phyloP scores from a whole-genome alignment of 192 early-diverging fungal species.

The Kickxella alabastrina region DNA sequence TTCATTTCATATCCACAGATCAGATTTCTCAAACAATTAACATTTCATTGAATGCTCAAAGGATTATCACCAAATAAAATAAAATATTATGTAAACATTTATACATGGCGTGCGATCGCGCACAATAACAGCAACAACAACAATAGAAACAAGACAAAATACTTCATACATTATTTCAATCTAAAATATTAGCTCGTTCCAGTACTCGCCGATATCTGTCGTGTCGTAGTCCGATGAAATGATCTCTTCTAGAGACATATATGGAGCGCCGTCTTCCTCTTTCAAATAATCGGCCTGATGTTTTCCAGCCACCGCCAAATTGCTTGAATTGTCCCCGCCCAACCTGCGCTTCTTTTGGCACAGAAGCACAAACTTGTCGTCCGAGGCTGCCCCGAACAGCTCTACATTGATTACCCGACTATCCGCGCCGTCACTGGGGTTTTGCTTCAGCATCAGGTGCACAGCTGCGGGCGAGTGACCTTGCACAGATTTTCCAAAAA shows the following conservation, averaged over 20 bases:
- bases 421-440: slow-evolving; percentile 6
- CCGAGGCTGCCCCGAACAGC: slow-evolving; percentile 38
- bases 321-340: slow-evolving; percentile 1
- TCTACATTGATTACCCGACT: slow-evolving; percentile 26
- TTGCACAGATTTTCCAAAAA: slow-evolving; percentile 24
- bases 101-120: too few relatives aligned
- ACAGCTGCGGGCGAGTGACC: slow-evolving; percentile 24
- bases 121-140: neutral
- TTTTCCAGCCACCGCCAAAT: slow-evolving; percentile 35
- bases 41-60: too few relatives aligned
- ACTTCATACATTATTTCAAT: too few relatives aligned
- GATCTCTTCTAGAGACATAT: slow-evolving; percentile 38
- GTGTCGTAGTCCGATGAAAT: slow-evolving; percentile 36
- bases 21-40: too few relatives aligned
- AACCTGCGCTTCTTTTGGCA: slow-evolving; percentile 22
- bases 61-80: too few relatives aligned
- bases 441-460: slow-evolving; percentile 11
- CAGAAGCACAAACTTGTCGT: slow-evolving; percentile 27
- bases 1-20: too few relatives aligned
- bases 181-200: slow-evolving; percentile 27
- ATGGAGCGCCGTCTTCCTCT: slow-evolving; percentile 16
- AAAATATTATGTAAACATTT: too few relatives aligned
- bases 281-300: slow-evolving; percentile 33
- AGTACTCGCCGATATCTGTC: slow-evolving; percentile 24
- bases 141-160: neutral